Base-by-base conservation (phyloP, 2,329 filamentous ascomycete species). In the Aspergillus unguis region DNA sequence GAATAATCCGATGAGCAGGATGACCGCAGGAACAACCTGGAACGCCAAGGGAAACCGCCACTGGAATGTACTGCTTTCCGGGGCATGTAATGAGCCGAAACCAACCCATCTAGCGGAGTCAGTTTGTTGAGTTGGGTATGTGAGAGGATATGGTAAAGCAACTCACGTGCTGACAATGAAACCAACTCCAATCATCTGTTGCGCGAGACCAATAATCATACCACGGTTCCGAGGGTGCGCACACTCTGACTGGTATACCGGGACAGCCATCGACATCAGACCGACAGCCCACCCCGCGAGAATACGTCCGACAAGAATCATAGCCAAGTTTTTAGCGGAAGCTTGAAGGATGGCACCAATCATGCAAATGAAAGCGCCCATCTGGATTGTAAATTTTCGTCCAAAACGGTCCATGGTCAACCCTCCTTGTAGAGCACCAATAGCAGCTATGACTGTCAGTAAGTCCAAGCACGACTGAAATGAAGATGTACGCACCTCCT, bases 191-290 rank as follows among this genome's bases (percentile, higher is more conserved):
- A 76, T 70, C 65, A 76, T 72, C 63, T 74, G 75, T 53, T 77
- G 74, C 25, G 73, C 59, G 6, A 76, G 53, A 4, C 74, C 73
- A 29, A 72, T 69, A 11, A 76, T 69, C 43, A 72, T 64, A 6
- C 83, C 83, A 60, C 84, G 77, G 48, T 79, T 82, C 2, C 78
- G 78, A 0, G 82, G 77, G 58, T 82, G 76, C 0, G 83, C 82
- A 49, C 81, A 78, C 63, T 86, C 84, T 7, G 83, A 80, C 53
- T 85, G 83, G 63, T 86, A 86, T 32, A 83, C 77, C 3, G 83
- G 84, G 2, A 86, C 80, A 4, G 74, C 71, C 63, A 74, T 75
- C 8, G 72, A 75, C 57, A 78, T 65, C 45, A 77, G 62, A 28
- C 77, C 77, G 9, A 80, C 72, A 4, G 75, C 77, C 48, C 77